These are phyloP conservation scores for Pichia paraexigua DNA, from an alignment of 805 yeast species.

Conservation along the genomic window DNA sequence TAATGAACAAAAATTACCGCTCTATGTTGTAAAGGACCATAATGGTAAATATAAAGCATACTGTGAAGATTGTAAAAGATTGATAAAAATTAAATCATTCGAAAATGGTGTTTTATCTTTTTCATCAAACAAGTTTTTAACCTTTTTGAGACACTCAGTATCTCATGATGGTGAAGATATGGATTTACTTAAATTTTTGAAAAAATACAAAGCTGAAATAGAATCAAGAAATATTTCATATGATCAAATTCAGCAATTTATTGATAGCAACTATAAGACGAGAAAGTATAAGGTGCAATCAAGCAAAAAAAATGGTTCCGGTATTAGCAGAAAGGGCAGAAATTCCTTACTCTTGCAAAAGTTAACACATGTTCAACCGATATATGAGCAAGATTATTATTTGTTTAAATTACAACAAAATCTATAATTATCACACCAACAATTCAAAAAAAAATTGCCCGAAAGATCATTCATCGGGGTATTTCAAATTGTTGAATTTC, in stretches of 20 bases:
- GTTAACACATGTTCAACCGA: neutral
- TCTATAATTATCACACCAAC: neutral
- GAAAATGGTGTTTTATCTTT: neutral
- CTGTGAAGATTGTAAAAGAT: conserved; percentile 18
- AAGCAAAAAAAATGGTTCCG: neutral
- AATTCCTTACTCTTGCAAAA: neutral
- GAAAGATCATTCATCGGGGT: neutral
- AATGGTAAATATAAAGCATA: conserved; percentile 16
- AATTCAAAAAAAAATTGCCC: neutral
- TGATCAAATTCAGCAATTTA: neutral
- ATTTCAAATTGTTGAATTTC: neutral
- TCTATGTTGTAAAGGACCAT: conserved; percentile 14
- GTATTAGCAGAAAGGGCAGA: neutral
- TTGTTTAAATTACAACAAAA: neutral
- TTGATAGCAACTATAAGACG: neutral
- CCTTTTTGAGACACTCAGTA: conserved; percentile 24
- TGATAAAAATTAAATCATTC: conserved; percentile 16
- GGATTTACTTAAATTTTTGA: neutral
- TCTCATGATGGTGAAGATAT: conserved; percentile 12
- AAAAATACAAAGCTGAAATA: neutral
- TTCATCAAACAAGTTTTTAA: conserved; percentile 17
- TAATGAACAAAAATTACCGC: conserved; percentile 20
- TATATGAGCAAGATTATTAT: neutral
- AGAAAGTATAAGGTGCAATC: neutral
- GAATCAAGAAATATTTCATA: neutral